phyloP scores from a whole-genome alignment of 768 basidiomycete species.

The Boletus edulis region DNA sequence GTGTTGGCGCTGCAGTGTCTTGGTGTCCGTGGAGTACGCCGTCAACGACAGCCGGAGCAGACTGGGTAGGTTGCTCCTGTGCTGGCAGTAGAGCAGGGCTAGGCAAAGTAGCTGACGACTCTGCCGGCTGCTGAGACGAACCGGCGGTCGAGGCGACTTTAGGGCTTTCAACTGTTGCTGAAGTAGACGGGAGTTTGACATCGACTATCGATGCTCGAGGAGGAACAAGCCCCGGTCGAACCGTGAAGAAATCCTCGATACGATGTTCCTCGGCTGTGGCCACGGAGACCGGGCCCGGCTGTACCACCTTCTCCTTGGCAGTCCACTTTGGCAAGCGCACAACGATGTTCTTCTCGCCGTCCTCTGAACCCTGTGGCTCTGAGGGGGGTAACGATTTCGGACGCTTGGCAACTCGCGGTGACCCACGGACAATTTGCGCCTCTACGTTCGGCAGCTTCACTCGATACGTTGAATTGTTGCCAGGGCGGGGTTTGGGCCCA shows the following conservation, averaged over 20 bases:
- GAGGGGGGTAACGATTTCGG: slow-evolving; percentile 18
- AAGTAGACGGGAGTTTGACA: slow-evolving; percentile 30
- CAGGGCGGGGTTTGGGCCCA: slow-evolving; percentile 54
- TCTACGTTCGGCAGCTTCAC: slow-evolving; percentile 60
- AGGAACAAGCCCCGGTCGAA: slow-evolving; percentile 47
- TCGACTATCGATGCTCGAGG: slow-evolving; percentile 25
- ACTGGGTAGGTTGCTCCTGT: slow-evolving; percentile 12
- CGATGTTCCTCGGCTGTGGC: slow-evolving; percentile 36
- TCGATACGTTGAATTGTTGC: slow-evolving; percentile 52
- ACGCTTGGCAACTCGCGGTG: slow-evolving; percentile 9
- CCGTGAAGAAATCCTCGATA: slow-evolving; percentile 57
- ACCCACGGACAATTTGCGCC: slow-evolving; percentile 43
- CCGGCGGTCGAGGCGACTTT: slow-evolving; percentile 2
- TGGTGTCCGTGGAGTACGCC: slow-evolving; percentile 28
- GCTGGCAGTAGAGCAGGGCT: slow-evolving; percentile 6
- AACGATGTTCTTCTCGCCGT: slow-evolving; percentile 44
- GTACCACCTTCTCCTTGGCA: slow-evolving; percentile 35
- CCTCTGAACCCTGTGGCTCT: slow-evolving; percentile 34
- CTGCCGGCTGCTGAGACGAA: slow-evolving; percentile 10
- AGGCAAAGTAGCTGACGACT: slow-evolving; percentile 7
- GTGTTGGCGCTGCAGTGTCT: slow-evolving; percentile 22
- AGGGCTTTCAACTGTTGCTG: slow-evolving; percentile 8
- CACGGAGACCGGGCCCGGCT: slow-evolving; percentile 8
- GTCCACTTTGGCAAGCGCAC: slow-evolving; percentile 53
- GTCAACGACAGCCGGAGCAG: slow-evolving; percentile 11